Percentiles rank a stretch among this genome's conserved stretches.
Conservation (phyloP, 805 yeast species). For the Nematodospora valgi region DNA sequence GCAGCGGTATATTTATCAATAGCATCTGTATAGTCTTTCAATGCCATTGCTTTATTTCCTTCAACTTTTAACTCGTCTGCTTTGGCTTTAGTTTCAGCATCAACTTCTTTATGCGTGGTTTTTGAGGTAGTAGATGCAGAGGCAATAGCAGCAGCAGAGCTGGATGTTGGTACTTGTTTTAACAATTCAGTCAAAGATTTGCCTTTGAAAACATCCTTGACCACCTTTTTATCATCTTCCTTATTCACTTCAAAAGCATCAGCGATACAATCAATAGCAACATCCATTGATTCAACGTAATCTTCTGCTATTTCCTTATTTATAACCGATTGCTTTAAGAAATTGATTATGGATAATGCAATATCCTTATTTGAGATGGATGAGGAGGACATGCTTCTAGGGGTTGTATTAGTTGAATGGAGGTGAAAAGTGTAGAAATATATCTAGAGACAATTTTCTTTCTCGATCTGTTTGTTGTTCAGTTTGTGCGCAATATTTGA, state of each 20-base stretch:
- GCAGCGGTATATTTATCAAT: conserved; percentile 79
- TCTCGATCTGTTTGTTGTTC: too few relatives aligned
- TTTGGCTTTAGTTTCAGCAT: conserved; percentile 54
- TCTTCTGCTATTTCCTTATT: conserved; percentile 71
- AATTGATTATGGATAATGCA: conserved; percentile 72
- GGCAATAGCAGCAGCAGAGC: conserved; percentile 19
- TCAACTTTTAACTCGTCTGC: conserved; percentile 85
- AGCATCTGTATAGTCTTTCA: conserved; percentile 66
- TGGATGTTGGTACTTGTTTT: conserved; percentile 20
- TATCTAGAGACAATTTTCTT: too few relatives aligned
- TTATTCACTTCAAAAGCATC: conserved; percentile 76
- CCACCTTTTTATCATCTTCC: conserved; percentile 38
- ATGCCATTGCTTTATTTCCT: conserved; percentile 89
- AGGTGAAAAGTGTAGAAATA: background rate
- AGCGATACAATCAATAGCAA: conserved; percentile 87
- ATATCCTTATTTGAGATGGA: conserved; percentile 54
- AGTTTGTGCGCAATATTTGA: too few relatives aligned
- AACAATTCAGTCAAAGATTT: conserved; percentile 48
- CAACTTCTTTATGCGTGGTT: conserved; percentile 28
- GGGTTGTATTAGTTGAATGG: background rate
- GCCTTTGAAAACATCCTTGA: conserved; percentile 43
- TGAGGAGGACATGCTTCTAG: background rate
- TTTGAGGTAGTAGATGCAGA: conserved; percentile 28
- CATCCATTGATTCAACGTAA: conserved; percentile 83
- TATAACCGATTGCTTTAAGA: conserved; percentile 55